Percentiles rank a stretch among this genome's conserved stretches.
Evolutionary conservation across 148 eudicot genomes (phyloP).

Genomic region (Camellia lanceoleosa): DNA sequence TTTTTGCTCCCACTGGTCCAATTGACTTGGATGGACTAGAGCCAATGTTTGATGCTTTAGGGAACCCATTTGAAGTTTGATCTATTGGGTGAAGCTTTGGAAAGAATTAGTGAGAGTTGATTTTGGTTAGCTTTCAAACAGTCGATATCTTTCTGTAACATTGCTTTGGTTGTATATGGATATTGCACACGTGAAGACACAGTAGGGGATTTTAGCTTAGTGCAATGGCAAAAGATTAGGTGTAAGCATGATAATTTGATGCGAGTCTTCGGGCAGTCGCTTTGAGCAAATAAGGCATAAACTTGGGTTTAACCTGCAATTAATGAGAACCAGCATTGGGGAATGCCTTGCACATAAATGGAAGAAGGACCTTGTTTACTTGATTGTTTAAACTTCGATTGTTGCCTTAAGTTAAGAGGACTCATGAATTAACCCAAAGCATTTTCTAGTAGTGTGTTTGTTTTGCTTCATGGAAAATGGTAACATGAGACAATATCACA

Average conservation of each 20-base stretch:
- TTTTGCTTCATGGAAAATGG: not conserved
- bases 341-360: not conserved
- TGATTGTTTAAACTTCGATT: not conserved
- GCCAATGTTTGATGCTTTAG: not conserved
- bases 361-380: not conserved
- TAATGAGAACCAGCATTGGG: not conserved
- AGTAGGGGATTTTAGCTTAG: not conserved
- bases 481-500: not conserved
- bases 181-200: not conserved
- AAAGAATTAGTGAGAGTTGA: not conserved
- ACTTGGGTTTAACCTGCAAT: not conserved
- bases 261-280: not conserved
- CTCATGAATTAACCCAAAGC: not conserved
- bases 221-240: not conserved
- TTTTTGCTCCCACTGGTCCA: constrained; percentile 2
- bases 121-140: not conserved
- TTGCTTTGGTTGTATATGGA: not conserved
- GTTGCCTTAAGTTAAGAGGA: not conserved
- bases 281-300: not conserved
- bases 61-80: not conserved
- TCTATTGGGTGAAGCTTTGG: not conserved
- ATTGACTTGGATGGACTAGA: not conserved
- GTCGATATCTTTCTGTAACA: not conserved
- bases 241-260: not conserved
- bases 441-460: not conserved